Evolutionary conservation across 2,329 filamentous ascomycete genomes (phyloP).

Genomic region (Sporothrix pallida): DNA sequence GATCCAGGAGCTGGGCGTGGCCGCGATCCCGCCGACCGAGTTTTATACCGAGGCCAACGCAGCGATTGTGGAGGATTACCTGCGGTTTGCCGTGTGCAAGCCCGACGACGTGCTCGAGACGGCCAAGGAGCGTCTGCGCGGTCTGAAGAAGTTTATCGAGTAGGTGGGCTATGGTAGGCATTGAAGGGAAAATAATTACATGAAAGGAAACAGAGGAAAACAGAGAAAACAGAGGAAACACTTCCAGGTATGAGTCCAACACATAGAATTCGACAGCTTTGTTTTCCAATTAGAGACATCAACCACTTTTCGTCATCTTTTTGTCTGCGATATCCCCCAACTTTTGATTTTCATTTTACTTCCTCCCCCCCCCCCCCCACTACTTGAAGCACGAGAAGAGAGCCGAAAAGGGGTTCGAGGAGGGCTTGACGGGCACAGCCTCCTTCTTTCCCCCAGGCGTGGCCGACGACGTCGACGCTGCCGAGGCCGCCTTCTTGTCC

Average conservation of each 20-base stretch:
- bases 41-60: conserved; percentile 90
- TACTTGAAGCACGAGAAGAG: conserved; percentile 28
- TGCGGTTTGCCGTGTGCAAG: conserved; percentile 97
- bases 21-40: conserved; percentile 94
- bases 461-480: background rate
- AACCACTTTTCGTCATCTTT: background rate
- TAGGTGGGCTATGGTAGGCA: background rate
- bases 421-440: background rate
- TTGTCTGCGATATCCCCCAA: too few relatives aligned
- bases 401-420: conserved; percentile 18
- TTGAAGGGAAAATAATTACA: background rate
- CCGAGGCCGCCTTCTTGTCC: conserved; percentile 25
- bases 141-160: conserved; percentile 72
- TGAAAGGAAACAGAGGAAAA: background rate
- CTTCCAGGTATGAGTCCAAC: background rate
- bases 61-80: conserved; percentile 87
- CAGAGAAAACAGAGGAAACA: background rate
- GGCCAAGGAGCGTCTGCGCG: conserved; percentile 76
- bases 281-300: conserved; percentile 14
- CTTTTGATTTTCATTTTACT: background rate
- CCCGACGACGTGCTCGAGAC: conserved; percentile 81
- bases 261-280: background rate
- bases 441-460: background rate
- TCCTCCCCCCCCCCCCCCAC: background rate
- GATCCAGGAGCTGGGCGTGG: conserved; percentile 94